Evolutionary conservation across 257 asterid genomes (phyloP).

Genomic region (Plectranthus barbatus): DNA sequence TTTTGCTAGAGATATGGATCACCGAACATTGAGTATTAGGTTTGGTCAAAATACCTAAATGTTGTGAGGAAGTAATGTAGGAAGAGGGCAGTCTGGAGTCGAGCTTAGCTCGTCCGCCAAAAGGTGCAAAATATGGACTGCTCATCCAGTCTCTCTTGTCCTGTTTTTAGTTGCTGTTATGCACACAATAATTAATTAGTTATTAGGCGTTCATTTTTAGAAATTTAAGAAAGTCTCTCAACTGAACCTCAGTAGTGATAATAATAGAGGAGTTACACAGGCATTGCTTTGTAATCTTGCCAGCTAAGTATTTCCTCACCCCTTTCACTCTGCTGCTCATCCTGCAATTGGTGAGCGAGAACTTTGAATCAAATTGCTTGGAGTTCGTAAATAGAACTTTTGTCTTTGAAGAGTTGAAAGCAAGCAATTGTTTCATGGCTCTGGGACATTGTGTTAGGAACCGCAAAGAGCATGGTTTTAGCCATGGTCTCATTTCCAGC

Average conservation of each 20-base stretch:
- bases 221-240: not conserved
- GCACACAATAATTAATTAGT: not conserved
- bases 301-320: conserved; percentile 53
- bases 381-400: not conserved
- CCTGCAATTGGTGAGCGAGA: conserved; percentile 32
- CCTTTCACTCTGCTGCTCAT: conserved; percentile 51
- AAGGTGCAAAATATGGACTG: conserved; percentile 67
- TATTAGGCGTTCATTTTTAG: not conserved
- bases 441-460: conserved; percentile 72
- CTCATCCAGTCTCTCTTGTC: conserved; percentile 86
- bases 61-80: conserved; percentile 64
- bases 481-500: conserved; percentile 97
- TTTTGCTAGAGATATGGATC: not conserved
- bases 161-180: conserved; percentile 23
- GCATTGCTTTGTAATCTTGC: conserved; percentile 85
- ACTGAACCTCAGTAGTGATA: not conserved
- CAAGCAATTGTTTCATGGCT: conserved; percentile 58
- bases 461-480: conserved; percentile 84
- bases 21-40: not conserved
- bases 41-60: conserved; percentile 35
- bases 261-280: conserved; percentile 47
- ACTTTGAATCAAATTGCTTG: not conserved
- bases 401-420: not conserved
- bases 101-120: conserved; percentile 91
- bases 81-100: conserved; percentile 84